Evolutionary conservation across 768 basidiomycete genomes (phyloP), one percentile per base, ranked within the genome.

Genomic region (Suillus spraguei): DNA sequence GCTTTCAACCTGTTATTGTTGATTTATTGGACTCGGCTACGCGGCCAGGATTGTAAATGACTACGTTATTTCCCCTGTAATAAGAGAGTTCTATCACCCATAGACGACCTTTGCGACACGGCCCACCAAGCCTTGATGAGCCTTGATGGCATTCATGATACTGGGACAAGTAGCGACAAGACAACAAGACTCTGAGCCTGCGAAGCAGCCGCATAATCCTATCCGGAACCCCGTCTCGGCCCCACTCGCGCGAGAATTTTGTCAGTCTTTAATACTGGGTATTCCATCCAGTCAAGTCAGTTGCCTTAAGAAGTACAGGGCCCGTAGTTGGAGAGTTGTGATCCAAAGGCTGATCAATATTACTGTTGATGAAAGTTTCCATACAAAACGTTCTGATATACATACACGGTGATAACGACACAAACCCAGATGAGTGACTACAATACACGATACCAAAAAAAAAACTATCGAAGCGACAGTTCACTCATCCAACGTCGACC

Each of bases 1-100:
- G 66, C 32, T 63, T 65, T 60, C 66, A 67, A 42, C 66, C 66
- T 8, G 47, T 67, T 14, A 67, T 67, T 49, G 61, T 67, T 22
- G 66, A 67, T 47, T 17, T 67, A 14, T 42, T 65, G 35, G 62
- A 67, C 53, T 61, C 61, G 28, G 60, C 47, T 28, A 56, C 10
- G 24, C 33, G 32, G 20, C 33, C 20, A 53, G 11, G 35, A 11
- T n/a, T 35, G 52, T 53, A 53, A 35, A 53, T 20, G 52, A 53
- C 33, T n/a, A 20, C 32, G 17, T 20, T 11, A 28, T 11, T 11
- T 32, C 5, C 17, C 52, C 17, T 53, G 52, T 53, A 53, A n/a
- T 53, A 32, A 20, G 33, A 53, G 52, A 13, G 20, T 14, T 32
- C 50, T 28, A 28, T 49, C 13, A 32, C 20, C 13, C 13, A 53